These are phyloP conservation scores for Phytophthora kernoviae DNA, from an alignment of 352 stramenopile species.

Conservation along the genomic window DNA sequence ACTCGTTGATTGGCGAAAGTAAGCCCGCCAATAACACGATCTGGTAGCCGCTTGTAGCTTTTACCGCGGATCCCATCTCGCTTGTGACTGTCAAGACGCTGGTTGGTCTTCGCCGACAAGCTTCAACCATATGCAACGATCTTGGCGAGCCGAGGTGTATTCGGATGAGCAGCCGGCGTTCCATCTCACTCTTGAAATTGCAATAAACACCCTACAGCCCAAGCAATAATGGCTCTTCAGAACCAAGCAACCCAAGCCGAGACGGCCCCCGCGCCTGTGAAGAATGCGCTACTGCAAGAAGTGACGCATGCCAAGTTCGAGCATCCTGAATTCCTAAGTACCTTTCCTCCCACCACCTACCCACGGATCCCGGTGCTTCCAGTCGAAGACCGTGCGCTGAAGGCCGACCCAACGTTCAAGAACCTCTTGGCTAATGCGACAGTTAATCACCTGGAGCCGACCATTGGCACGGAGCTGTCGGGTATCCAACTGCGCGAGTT, in stretches of 20 bases:
- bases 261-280: slow-evolving; percentile 3
- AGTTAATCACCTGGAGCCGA: slow-evolving; percentile 25
- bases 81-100: neutral
- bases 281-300: slow-evolving; percentile 31
- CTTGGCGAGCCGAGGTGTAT: neutral
- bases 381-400: slow-evolving; percentile 20
- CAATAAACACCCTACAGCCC: neutral
- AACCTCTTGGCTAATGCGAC: slow-evolving; percentile 20
- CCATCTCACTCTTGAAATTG: slow-evolving; percentile 24
- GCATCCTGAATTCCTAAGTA: slow-evolving; percentile 13
- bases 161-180: neutral
- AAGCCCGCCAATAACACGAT: neutral
- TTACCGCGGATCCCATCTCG: neutral
- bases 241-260: slow-evolving; percentile 4
- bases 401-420: slow-evolving; percentile 28
- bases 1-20: neutral
- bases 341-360: slow-evolving; percentile 25
- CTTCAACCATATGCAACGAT: slow-evolving; percentile 3
- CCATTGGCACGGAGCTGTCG: slow-evolving; percentile 25
- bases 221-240: slow-evolving; percentile 29
- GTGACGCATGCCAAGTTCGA: slow-evolving; percentile 16
- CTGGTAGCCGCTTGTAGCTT: neutral
- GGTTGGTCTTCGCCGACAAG: neutral
- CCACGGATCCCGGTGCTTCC: slow-evolving; percentile 23
- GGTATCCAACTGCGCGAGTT: slow-evolving; percentile 27